phyloP scores from a whole-genome alignment of 805 yeast genomes.

The Ogataea paradorogensis region DNA sequence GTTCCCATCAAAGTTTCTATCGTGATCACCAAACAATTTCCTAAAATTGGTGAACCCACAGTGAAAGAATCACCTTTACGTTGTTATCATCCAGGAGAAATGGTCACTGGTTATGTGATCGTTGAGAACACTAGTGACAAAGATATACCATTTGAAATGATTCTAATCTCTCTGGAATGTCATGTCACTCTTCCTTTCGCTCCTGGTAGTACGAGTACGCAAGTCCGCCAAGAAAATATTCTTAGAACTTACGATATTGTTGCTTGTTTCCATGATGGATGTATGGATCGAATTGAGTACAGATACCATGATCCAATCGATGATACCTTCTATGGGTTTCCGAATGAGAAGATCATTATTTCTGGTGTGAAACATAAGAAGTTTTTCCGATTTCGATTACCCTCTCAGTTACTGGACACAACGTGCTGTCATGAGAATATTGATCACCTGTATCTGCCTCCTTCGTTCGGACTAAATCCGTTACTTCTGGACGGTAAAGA shows the following conservation, averaged over 20 bases:
- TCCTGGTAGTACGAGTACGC: neutral
- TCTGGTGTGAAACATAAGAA: constrained; percentile 53
- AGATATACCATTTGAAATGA: constrained; percentile 58
- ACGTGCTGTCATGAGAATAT: constrained; percentile 43
- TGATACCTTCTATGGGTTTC: constrained; percentile 37
- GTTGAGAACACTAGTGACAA: constrained; percentile 40
- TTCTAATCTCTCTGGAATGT: constrained; percentile 58
- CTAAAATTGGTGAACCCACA: constrained; percentile 22
- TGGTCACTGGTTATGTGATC: constrained; percentile 52
- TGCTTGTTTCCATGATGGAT: constrained; percentile 48
- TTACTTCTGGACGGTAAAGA: constrained; percentile 8
- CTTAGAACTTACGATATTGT: constrained; percentile 49
- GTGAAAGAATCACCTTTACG: constrained; percentile 37
- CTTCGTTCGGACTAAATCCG: constrained; percentile 39
- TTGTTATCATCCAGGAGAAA: constrained; percentile 69
- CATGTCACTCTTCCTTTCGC: constrained; percentile 27
- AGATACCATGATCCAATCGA: constrained; percentile 23
- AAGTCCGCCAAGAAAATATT: constrained; percentile 31
- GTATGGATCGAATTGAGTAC: constrained; percentile 15
- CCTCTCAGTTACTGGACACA: constrained; percentile 48
- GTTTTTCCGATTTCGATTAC: constrained; percentile 55
- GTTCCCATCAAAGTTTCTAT: constrained; percentile 27
- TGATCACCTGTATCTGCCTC: constrained; percentile 38
- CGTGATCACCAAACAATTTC: constrained; percentile 42
- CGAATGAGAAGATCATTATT: constrained; percentile 41